These are phyloP conservation scores for Microbotryum lychnidis-dioicae DNA, from an alignment of 1,284 basidiomycete species.

Conservation along the genomic window DNA sequence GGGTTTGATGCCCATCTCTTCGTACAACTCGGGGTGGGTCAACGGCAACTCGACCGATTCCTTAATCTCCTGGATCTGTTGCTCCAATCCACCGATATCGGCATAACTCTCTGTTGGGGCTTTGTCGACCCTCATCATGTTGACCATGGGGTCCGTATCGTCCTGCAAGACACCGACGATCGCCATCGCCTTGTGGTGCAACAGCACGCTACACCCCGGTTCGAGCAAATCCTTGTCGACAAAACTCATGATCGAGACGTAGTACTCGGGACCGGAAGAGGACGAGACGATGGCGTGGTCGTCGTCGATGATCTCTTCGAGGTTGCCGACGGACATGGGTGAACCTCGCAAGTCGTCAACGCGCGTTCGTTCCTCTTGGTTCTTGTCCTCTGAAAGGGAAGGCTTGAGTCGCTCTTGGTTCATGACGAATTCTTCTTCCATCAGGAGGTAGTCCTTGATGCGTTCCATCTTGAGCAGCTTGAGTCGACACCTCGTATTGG, in stretches of 20 bases:
- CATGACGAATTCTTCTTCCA: constrained; percentile 87
- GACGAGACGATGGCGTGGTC: constrained; percentile 98
- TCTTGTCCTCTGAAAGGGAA: constrained; percentile 81
- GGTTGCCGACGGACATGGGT: constrained; percentile 92
- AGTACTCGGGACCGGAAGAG: constrained; percentile 90
- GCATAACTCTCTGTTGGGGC: constrained; percentile 98
- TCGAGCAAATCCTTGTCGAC: constrained; percentile 98
- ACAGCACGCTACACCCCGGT: constrained; percentile 87
- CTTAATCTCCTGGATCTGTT: constrained; percentile 99
- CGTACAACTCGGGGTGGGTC: constrained; percentile 96
- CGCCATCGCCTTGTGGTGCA: constrained; percentile 94
- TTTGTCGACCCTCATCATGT: constrained; percentile 92
- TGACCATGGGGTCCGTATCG: constrained; percentile 95
- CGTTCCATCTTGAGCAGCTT: constrained; percentile 93
- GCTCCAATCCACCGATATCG: constrained; percentile 84
- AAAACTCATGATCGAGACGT: constrained; percentile 97
- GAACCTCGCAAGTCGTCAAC: constrained; percentile 92
- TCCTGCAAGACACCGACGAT: constrained; percentile 94
- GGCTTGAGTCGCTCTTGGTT: constrained; percentile 89
- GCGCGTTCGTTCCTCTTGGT: constrained; percentile 84
- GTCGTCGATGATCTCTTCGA: constrained; percentile 99
- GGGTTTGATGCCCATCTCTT: constrained; percentile 99
- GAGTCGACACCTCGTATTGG: constrained; percentile 89
- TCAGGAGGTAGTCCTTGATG: constrained; percentile 93
- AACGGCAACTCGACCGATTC: constrained; percentile 97